A percentile compares a stretch with the other conserved stretches of the same genome.
phyloP scores from a whole-genome alignment of 257 asterid species.

The Solanum gandarillasii region DNA sequence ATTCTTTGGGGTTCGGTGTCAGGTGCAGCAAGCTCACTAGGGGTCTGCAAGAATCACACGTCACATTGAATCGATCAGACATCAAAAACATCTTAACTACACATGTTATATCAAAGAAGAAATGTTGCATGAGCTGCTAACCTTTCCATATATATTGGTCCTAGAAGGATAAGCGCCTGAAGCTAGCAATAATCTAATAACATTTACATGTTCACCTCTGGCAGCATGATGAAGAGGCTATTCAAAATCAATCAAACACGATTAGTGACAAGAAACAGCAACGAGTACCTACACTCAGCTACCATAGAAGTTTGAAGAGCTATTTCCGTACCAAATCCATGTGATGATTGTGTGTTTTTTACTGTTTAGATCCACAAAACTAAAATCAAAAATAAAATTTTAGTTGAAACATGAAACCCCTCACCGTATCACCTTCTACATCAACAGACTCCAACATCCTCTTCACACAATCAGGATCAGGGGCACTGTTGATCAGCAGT shows the following conservation, averaged over 20 bases:
- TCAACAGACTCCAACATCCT: constrained; percentile 67
- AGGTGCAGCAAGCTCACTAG: constrained; percentile 57
- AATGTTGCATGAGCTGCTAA: constrained; percentile 5
- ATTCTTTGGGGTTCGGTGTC: constrained; percentile 51
- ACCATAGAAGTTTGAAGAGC: neutral
- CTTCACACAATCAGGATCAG: constrained; percentile 36
- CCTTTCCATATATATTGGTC: constrained; percentile 55
- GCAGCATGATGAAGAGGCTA: constrained; percentile 94
- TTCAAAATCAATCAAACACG: neutral
- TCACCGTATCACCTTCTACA: constrained; percentile 76
- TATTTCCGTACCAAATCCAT: neutral
- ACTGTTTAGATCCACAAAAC: neutral
- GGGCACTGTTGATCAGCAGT: constrained; percentile 35
- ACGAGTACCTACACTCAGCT: neutral
- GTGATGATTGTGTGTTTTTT: neutral
- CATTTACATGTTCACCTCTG: constrained; percentile 58
- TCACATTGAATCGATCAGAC: neutral
- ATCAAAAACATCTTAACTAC: neutral
- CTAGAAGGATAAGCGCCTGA: constrained; percentile 53
- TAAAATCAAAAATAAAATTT: neutral
- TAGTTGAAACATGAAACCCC: constrained; percentile 11
- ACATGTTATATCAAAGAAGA: neutral
- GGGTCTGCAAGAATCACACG: constrained; percentile 32
- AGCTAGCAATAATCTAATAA: constrained; percentile 40
- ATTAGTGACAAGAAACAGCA: neutral